Conservation (phyloP, 352 stramenopile species). For the Globisporangium paroecandrum region DNA sequence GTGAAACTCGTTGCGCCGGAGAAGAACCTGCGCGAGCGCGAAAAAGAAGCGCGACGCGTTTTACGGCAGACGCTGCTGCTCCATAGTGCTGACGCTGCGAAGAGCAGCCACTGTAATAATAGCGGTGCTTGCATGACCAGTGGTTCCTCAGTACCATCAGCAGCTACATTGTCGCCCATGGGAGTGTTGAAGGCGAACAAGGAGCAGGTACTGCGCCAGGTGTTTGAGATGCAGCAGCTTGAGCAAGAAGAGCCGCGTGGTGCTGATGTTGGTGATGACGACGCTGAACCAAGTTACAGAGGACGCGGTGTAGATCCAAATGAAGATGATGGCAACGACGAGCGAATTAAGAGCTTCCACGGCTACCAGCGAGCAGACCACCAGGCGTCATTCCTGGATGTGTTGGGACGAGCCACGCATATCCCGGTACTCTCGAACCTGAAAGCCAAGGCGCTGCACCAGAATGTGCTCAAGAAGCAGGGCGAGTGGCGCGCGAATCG, state of each 20-base stretch:
- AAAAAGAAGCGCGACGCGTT: constrained; percentile 35
- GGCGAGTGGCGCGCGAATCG: constrained; percentile 10
- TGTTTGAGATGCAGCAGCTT: background rate
- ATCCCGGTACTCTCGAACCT: constrained; percentile 25
- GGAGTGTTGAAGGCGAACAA: constrained; percentile 7
- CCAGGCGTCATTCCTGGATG: constrained; percentile 19
- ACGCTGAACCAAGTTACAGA: constrained; percentile 11
- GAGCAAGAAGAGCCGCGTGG: background rate
- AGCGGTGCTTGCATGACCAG: background rate
- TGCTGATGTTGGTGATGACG: background rate
- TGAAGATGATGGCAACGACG: background rate
- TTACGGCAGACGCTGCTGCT: constrained; percentile 30
- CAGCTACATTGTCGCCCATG: constrained; percentile 4
- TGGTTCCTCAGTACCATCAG: background rate
- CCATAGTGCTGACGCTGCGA: background rate
- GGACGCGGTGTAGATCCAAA: background rate
- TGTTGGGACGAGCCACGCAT: constrained; percentile 23
- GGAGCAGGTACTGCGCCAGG: constrained; percentile 7
- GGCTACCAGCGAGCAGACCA: constrained; percentile 21
- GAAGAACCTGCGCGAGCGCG: constrained; percentile 28
- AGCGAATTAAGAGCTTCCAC: constrained; percentile 19
- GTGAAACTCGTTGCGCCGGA: constrained; percentile 16
- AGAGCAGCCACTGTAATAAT: background rate
- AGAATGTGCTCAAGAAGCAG: constrained; percentile 21
- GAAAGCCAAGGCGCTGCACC: constrained; percentile 17